Conservation (phyloP, 2,329 filamentous ascomycete species). For the Spiromastix sp. region DNA sequence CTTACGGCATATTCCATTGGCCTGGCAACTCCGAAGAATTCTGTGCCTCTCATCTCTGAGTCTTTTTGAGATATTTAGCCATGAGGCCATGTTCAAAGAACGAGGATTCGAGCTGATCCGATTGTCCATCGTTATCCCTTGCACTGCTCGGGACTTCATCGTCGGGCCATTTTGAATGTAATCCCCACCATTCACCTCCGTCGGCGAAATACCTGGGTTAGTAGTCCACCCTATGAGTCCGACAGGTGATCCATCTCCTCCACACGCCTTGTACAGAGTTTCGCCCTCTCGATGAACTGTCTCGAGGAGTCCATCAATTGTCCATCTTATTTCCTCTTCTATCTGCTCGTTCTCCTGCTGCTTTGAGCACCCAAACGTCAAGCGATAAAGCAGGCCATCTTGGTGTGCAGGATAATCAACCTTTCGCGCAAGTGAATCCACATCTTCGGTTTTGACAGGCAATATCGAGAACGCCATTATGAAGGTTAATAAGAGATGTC, state of each 20-base stretch:
- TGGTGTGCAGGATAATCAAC: slow-evolving; percentile 6
- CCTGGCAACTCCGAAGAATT: slow-evolving; percentile 1
- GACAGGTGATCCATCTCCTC: background rate
- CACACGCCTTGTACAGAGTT: background rate
- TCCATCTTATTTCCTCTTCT: slow-evolving; percentile 7
- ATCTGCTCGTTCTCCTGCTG: slow-evolving; percentile 1
- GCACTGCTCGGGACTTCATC: background rate
- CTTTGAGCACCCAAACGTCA: slow-evolving; percentile 3
- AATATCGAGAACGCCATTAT: background rate
- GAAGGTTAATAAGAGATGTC: background rate
- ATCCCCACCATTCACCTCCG: background rate
- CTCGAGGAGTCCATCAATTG: slow-evolving; percentile 1
- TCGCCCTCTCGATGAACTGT: background rate
- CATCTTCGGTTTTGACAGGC: slow-evolving; percentile 1
- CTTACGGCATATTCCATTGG: slow-evolving; percentile 6
- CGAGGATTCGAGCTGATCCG: background rate
- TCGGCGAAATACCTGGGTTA: background rate
- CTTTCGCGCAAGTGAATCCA: slow-evolving; percentile 2
- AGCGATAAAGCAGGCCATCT: slow-evolving; percentile 3
- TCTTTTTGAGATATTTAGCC: slow-evolving; percentile 3
- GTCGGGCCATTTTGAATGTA: background rate
- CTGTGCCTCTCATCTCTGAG: slow-evolving; percentile 5
- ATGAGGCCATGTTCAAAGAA: slow-evolving; percentile 3
- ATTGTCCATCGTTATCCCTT: no score
- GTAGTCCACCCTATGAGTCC: slow-evolving; percentile 1